phyloP scores from a whole-genome alignment of 441 rosid genomes.

The Corymbia citriodora region DNA sequence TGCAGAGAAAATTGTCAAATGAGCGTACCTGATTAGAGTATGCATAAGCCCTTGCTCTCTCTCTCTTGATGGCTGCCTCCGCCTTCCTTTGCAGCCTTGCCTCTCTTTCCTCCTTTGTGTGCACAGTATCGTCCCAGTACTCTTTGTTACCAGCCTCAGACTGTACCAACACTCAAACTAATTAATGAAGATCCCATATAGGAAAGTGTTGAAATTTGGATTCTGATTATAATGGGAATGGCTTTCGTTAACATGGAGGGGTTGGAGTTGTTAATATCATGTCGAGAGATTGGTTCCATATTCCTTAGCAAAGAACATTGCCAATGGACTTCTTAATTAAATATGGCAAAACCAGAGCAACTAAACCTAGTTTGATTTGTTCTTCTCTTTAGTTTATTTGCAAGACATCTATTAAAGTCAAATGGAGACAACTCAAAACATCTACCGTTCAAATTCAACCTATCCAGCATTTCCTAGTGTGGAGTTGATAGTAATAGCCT shows the following conservation, averaged over 20 bases:
- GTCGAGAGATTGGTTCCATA: neutral
- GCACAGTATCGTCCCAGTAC: constrained; percentile 79
- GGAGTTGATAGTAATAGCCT: neutral
- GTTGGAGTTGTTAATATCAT: neutral
- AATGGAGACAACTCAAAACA: neutral
- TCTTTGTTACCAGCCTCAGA: constrained; percentile 56
- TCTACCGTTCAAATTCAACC: neutral
- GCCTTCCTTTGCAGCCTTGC: constrained; percentile 66
- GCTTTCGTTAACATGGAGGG: neutral
- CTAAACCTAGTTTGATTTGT: neutral
- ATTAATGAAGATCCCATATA: neutral
- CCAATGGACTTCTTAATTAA: neutral
- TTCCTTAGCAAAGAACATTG: neutral
- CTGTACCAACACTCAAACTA: constrained; percentile 20
- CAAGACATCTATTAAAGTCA: neutral
- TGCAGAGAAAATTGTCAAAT: neutral
- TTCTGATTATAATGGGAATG: neutral
- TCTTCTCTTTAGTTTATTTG: neutral
- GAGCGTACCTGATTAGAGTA: constrained; percentile 74
- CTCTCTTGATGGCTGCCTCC: constrained; percentile 76
- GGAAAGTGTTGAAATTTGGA: neutral
- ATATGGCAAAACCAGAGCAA: neutral
- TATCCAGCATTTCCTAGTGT: neutral
- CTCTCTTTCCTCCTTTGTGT: constrained; percentile 74
- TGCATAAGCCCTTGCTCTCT: constrained; percentile 88